phyloP scores from a whole-genome alignment of 2,329 filamentous ascomycete genomes.

The Fusarium sp. region DNA sequence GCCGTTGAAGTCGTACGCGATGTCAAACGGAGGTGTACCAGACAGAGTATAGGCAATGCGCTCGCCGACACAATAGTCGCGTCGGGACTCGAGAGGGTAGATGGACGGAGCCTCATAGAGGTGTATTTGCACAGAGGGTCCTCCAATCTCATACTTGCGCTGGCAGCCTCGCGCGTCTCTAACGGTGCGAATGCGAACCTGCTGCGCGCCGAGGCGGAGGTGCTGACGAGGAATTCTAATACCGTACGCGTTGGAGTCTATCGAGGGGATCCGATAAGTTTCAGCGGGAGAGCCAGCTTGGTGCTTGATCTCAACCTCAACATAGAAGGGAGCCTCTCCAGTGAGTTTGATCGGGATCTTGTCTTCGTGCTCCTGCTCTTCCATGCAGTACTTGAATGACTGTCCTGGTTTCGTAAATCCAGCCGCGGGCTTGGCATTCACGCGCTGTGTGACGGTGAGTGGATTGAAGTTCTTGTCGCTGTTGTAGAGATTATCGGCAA shows the following conservation, averaged over 20 bases:
- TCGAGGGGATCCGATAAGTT: slow-evolving; percentile 82
- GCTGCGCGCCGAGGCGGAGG: slow-evolving; percentile 88
- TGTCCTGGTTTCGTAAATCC: slow-evolving; percentile 87
- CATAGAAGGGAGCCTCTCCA: slow-evolving; percentile 85
- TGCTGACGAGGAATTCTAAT: slow-evolving; percentile 87
- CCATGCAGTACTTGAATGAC: slow-evolving; percentile 94
- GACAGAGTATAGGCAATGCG: slow-evolving; percentile 91
- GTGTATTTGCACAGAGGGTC: slow-evolving; percentile 86
- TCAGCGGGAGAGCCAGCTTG: slow-evolving; percentile 84
- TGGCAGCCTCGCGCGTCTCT: slow-evolving; percentile 89
- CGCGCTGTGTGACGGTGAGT: slow-evolving; percentile 80
- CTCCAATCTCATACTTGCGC: slow-evolving; percentile 75
- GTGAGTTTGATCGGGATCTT: slow-evolving; percentile 87
- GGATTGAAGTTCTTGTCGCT: slow-evolving; percentile 74
- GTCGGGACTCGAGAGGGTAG: slow-evolving; percentile 83
- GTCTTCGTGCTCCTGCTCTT: slow-evolving; percentile 84
- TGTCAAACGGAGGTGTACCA: slow-evolving; percentile 90
- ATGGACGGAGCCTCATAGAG: slow-evolving; percentile 95
- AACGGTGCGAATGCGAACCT: slow-evolving; percentile 89
- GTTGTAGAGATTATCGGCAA: slow-evolving; percentile 89
- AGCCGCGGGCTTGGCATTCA: slow-evolving; percentile 85
- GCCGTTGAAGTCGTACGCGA: slow-evolving; percentile 90
- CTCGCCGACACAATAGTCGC: slow-evolving; percentile 95
- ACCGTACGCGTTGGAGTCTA: slow-evolving; percentile 78
- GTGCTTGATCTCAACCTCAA: slow-evolving; percentile 95